These are phyloP conservation scores for Saccharum spontaneum DNA, from an alignment of 176 grass and related monocot species.

Conservation along the genomic window DNA sequence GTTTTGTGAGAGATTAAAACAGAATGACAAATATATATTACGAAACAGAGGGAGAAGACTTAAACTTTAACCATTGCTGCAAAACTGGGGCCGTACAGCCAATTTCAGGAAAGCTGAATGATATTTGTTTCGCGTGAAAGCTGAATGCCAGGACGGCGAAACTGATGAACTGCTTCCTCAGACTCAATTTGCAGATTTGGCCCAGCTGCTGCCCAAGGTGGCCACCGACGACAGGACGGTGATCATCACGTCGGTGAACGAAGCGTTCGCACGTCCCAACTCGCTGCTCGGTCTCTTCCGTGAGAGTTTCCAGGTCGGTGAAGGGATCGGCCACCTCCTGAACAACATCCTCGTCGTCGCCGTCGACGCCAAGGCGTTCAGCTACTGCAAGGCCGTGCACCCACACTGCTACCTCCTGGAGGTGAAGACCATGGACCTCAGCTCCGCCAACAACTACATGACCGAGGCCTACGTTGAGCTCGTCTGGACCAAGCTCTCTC, in stretches of 20 bases:
- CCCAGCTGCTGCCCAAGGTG: constrained; percentile 30
- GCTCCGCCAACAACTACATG: constrained; percentile 30
- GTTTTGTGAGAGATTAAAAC: no score
- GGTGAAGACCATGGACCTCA: constrained; percentile 2
- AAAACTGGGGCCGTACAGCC: no score
- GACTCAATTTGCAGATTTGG: constrained; percentile 5
- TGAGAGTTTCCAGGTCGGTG: constrained; percentile 56
- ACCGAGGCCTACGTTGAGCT: constrained; percentile 42
- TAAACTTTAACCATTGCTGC: no score
- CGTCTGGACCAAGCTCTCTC: constrained; percentile 39
- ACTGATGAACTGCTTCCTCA: not conserved
- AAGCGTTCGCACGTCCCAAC: constrained; percentile 31
- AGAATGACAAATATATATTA: no score
- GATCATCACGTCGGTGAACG: constrained; percentile 57
- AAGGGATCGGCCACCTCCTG: constrained; percentile 41
- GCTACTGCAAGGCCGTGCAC: constrained; percentile 46
- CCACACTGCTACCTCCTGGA: constrained; percentile 45
- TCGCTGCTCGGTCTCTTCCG: constrained; percentile 58
- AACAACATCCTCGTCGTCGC: constrained; percentile 49
- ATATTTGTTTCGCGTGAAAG: not conserved
- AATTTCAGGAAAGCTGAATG: no score
- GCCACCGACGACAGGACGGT: constrained; percentile 42
- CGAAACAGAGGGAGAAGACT: no score
- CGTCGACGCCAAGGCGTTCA: constrained; percentile 34
- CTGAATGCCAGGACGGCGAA: not conserved